Conservation (phyloP, 371 early-diverging fungal genomes). For the Chytridium lagenaria region DNA sequence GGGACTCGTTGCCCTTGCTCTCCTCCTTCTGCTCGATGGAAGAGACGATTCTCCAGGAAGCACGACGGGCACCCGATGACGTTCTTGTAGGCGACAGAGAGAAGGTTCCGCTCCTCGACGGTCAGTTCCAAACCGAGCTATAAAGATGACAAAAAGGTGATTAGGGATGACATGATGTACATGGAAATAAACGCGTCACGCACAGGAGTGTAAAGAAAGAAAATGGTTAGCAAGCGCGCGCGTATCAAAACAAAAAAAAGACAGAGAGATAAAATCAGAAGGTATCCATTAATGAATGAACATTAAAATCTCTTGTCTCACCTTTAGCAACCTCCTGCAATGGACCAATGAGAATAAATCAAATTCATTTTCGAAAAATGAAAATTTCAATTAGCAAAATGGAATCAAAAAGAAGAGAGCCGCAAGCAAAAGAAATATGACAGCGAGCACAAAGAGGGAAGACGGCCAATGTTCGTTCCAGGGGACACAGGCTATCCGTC, state of each 20-base stretch:
- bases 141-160: too few relatives aligned
- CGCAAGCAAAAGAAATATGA: not conserved
- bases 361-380: not conserved
- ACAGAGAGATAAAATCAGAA: too few relatives aligned
- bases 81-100: constrained; percentile 99
- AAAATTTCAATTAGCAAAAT: not conserved
- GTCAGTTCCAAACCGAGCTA: constrained; percentile 79
- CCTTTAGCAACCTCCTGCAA: constrained; percentile 62
- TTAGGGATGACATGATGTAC: too few relatives aligned
- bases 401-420: not conserved
- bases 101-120: constrained; percentile 97
- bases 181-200: too few relatives aligned
- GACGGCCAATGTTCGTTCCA: too few relatives aligned
- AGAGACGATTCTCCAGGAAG: constrained; percentile 99
- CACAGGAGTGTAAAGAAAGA: too few relatives aligned
- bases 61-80: constrained; percentile 99
- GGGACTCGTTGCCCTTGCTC: constrained; percentile 83
- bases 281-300: too few relatives aligned
- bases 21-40: constrained; percentile 99
- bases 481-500: too few relatives aligned
- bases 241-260: not conserved
- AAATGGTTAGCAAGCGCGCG: too few relatives aligned
- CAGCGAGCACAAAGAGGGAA: too few relatives aligned
- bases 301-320: too few relatives aligned
- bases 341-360: not conserved